Base-by-base conservation (phyloP, 768 basidiomycete genomes). In the Omphalotus guepiniiformis region DNA sequence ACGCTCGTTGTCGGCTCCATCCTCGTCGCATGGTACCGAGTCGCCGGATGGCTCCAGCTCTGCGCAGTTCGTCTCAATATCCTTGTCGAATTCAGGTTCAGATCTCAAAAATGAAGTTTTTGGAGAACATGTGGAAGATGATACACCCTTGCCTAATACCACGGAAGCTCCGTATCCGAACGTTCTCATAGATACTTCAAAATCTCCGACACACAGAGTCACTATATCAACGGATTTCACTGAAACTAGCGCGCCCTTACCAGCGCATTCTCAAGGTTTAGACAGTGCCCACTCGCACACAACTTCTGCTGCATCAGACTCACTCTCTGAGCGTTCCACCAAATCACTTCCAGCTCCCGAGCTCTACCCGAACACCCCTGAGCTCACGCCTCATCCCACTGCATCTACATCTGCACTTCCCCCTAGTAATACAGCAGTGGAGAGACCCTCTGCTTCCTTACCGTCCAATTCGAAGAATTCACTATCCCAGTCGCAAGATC, bases 121-220 rank as follows among this genome's bases (percentile, higher is more conserved):
- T 21, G 25, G 23, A 41, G 29, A 11, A 15, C 30, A 48, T 16
- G 37, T 47, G 16, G 38, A n/a, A 23, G 37, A 34, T 46, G n/a
- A 21, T 39, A 51, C 18, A 26, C 53, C 22, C 16, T 45, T 29
- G 26, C 36, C 11, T 51, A 57, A 21, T 37, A 36, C 38, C 6
- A 13, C 37, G 15, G 47, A 52, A 16, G 23, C 38, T 25, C 57
- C 64, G 35, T 71, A 74, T 50, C 75, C 74, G 6, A 58, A 48
- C 22, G 68, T 79, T 23, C 54, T 74, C 55, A 75, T 77, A 27
- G 70, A 79, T 48, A 65, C 64, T 35, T 72, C 74, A 3, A 55
- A 68, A 42, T 58, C 63, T 5, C 62, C 64, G 8, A 41, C 54
- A 5, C 62, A 54, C 42, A 67, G 65, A 28, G 61, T 69, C 30